Conservation (phyloP, 1,139 yeast genomes). For the Candida albicans region DNA sequence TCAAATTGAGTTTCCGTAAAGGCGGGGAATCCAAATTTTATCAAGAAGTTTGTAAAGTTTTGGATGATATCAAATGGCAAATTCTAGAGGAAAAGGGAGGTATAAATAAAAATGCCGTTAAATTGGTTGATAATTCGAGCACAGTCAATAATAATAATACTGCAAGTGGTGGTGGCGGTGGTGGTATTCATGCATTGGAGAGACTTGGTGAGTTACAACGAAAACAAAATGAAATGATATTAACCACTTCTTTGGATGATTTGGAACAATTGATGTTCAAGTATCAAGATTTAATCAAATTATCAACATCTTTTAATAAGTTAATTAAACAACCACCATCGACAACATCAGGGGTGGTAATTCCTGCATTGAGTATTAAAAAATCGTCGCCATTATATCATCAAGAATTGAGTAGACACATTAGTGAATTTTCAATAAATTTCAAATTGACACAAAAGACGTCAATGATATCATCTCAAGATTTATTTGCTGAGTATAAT, state of each 20-base stretch:
- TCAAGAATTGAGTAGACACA: constrained; percentile 46
- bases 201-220: constrained; percentile 56
- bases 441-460: constrained; percentile 30
- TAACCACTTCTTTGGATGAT: constrained; percentile 74
- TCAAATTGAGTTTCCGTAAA: constrained; percentile 63
- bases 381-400: constrained; percentile 33
- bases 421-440: constrained; percentile 50
- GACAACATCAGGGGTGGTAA: constrained; percentile 13
- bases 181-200: constrained; percentile 75
- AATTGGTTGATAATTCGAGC: constrained; percentile 15
- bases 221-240: constrained; percentile 59
- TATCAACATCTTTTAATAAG: constrained; percentile 47
- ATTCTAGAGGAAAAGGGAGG: constrained; percentile 35
- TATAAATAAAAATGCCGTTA: constrained; percentile 40
- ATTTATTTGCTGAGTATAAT: constrained; percentile 44
- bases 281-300: constrained; percentile 68
- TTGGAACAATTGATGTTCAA: constrained; percentile 73
- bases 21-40: constrained; percentile 56
- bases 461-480: constrained; percentile 45
- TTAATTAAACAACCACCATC: constrained; percentile 9
- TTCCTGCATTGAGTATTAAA: constrained; percentile 34
- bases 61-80: constrained; percentile 52
- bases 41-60: constrained; percentile 36
- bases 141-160: constrained; percentile 7
- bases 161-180: constrained; percentile 8